A percentile compares a stretch with the other conserved stretches of the same genome.
phyloP scores from a whole-genome alignment of 2,329 filamentous ascomycete species.

The Penicillium sp. region DNA sequence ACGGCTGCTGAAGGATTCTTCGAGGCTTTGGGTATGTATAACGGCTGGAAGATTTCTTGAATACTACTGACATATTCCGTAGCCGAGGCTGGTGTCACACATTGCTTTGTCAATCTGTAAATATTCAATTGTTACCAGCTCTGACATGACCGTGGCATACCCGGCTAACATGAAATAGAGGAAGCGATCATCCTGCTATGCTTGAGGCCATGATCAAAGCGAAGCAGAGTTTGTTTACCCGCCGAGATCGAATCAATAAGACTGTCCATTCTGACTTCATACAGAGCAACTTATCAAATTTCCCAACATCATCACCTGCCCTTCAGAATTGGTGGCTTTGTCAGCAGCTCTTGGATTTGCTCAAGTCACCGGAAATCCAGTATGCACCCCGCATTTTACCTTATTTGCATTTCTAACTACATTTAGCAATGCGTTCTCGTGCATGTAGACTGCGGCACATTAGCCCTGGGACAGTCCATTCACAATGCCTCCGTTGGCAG shows the following conservation, averaged over 20 bases:
- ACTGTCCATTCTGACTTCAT: background rate
- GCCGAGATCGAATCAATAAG: background rate
- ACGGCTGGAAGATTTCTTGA: background rate
- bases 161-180: conserved; percentile 17
- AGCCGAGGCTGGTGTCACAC: conserved; percentile 33
- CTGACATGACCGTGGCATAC: too few relatives aligned
- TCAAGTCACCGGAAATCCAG: conserved; percentile 65
- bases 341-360: conserved; percentile 80
- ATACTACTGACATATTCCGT: background rate
- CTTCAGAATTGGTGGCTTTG: conserved; percentile 78
- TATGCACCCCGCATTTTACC: background rate
- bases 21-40: conserved; percentile 17
- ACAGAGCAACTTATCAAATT: conserved; percentile 49
- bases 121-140: background rate
- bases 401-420: background rate
- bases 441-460: conserved; percentile 76
- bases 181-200: conserved; percentile 64
- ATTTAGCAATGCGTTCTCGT: conserved; percentile 62
- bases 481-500: conserved; percentile 73
- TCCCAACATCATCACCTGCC: conserved; percentile 71
- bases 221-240: conserved; percentile 53
- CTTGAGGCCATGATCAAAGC: conserved; percentile 76
- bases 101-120: conserved; percentile 48
- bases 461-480: conserved; percentile 71
- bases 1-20: conserved; percentile 23